Conservation (phyloP, 768 basidiomycete genomes). For the Boletellus ananiceps region DNA sequence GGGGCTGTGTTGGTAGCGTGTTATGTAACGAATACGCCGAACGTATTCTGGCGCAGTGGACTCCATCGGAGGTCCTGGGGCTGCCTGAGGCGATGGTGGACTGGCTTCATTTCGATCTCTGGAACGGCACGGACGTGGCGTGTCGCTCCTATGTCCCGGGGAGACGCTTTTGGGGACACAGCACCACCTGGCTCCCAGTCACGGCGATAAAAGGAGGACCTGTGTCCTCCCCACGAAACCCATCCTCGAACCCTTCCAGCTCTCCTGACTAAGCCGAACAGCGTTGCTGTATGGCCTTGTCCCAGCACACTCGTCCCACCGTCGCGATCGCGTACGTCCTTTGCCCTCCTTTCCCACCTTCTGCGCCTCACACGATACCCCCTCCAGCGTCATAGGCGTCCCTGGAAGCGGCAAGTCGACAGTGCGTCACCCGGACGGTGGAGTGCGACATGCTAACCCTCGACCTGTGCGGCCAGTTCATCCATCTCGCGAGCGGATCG, state of each 20-base stretch:
- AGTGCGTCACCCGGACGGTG: slow-evolving; percentile 10
- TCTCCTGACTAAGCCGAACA: neutral
- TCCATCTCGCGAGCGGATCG: slow-evolving; percentile 49
- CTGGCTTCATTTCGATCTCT: slow-evolving; percentile 15
- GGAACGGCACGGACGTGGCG: slow-evolving; percentile 15
- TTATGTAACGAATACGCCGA: no score
- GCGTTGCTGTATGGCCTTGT: slow-evolving; percentile 10
- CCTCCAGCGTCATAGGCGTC: slow-evolving; percentile 29
- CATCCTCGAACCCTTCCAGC: neutral
- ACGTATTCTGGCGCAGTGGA: no score
- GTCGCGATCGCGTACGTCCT: slow-evolving; percentile 26
- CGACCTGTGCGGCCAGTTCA: slow-evolving; percentile 38
- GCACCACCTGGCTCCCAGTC: slow-evolving; percentile 1
- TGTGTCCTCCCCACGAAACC: neutral
- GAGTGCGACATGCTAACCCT: neutral
- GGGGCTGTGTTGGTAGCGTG: no score
- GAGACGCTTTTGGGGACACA: slow-evolving; percentile 1
- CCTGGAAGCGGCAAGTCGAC: slow-evolving; percentile 32
- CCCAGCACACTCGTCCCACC: slow-evolving; percentile 3
- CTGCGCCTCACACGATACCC: slow-evolving; percentile 5
- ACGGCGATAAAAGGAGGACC: slow-evolving; percentile 17
- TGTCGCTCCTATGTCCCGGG: slow-evolving; percentile 12
- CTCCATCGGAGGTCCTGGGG: slow-evolving; percentile 1
- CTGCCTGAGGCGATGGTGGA: slow-evolving; percentile 14
- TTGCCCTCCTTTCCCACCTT: neutral